Evolutionary conservation across 768 basidiomycete species (phyloP).

Genomic region (Royoungia palumana): DNA sequence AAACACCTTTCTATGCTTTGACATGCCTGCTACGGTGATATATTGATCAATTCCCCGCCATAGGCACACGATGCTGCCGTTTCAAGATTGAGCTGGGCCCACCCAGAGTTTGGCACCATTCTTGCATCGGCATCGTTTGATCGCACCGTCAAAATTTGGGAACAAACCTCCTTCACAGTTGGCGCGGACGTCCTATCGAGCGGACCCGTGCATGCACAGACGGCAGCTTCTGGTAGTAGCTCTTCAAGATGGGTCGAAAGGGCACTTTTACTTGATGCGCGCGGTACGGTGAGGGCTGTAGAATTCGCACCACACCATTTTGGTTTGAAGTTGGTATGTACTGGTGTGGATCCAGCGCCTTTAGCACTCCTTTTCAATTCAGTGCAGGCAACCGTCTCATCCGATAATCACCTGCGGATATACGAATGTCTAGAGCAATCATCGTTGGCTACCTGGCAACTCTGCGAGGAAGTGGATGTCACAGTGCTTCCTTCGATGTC

Average conservation of each 20-base stretch:
- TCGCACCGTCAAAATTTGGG: conserved; percentile 91
- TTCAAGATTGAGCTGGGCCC: conserved; percentile 82
- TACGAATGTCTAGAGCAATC: conserved; percentile 87
- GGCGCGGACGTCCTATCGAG: conserved; percentile 26
- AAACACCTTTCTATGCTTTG: neutral
- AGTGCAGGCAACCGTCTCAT: conserved; percentile 76
- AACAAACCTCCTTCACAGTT: conserved; percentile 46
- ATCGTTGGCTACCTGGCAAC: conserved; percentile 67
- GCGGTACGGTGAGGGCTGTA: conserved; percentile 79
- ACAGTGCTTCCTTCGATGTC: conserved; percentile 45
- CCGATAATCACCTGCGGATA: conserved; percentile 83
- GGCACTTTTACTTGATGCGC: conserved; percentile 74
- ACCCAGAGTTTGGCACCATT: conserved; percentile 87
- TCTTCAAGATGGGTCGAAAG: conserved; percentile 66
- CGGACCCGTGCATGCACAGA: conserved; percentile 15
- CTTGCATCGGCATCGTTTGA: conserved; percentile 89
- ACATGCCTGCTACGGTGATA: neutral
- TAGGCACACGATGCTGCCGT: conserved; percentile 96
- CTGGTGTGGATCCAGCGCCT: neutral
- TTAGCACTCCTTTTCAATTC: neutral
- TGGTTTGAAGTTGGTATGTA: conserved; percentile 80
- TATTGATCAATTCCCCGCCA: conserved; percentile 1
- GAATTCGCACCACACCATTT: conserved; percentile 88
- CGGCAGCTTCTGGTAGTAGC: conserved; percentile 18
- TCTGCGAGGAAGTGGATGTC: conserved; percentile 76